Evolutionary conservation across 352 stramenopile species (phyloP).

Genomic region (Phytophthora melonis): DNA sequence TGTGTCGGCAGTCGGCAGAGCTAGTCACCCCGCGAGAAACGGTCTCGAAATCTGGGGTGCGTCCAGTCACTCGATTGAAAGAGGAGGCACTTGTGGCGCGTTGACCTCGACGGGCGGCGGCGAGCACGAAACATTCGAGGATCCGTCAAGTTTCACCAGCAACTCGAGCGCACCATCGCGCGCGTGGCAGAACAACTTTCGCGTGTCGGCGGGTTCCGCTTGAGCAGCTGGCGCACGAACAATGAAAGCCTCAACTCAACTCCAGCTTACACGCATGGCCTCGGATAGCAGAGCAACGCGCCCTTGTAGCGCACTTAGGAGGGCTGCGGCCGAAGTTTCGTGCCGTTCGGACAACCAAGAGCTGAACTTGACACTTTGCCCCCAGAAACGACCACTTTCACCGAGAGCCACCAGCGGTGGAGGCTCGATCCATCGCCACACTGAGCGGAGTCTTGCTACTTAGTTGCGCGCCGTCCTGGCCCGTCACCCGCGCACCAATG

Average conservation of each 20-base stretch:
- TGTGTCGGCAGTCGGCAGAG: not conserved
- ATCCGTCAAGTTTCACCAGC: slow-evolving; percentile 30
- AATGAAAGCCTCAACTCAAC: slow-evolving; percentile 33
- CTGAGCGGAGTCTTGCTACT: not conserved
- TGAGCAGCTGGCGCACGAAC: slow-evolving; percentile 21
- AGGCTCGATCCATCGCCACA: slow-evolving; percentile 13
- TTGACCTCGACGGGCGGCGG: not conserved
- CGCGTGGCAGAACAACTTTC: slow-evolving; percentile 12
- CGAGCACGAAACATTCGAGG: slow-evolving; percentile 19
- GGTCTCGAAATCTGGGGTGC: slow-evolving; percentile 21
- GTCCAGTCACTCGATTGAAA: slow-evolving; percentile 13
- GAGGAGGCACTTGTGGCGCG: slow-evolving; percentile 10
- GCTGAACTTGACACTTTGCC: slow-evolving; percentile 25
- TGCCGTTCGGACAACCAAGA: slow-evolving; percentile 27
- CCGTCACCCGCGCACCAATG: slow-evolving; percentile 6
- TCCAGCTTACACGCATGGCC: not conserved
- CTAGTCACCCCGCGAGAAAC: slow-evolving; percentile 4
- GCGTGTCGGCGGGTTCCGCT: slow-evolving; percentile 19
- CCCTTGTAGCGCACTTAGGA: not conserved
- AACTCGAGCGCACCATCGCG: slow-evolving; percentile 22
- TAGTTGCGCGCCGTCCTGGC: not conserved
- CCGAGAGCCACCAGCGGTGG: slow-evolving; percentile 17
- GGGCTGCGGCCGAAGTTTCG: slow-evolving; percentile 4
- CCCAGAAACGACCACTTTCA: slow-evolving; percentile 10
- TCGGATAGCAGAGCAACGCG: not conserved